A percentile compares a stretch with the other conserved stretches of the same genome.
These are phyloP conservation scores for Colletotrichum musicola DNA, from an alignment of 2,329 filamentous ascomycete species.

Conservation along the genomic window DNA sequence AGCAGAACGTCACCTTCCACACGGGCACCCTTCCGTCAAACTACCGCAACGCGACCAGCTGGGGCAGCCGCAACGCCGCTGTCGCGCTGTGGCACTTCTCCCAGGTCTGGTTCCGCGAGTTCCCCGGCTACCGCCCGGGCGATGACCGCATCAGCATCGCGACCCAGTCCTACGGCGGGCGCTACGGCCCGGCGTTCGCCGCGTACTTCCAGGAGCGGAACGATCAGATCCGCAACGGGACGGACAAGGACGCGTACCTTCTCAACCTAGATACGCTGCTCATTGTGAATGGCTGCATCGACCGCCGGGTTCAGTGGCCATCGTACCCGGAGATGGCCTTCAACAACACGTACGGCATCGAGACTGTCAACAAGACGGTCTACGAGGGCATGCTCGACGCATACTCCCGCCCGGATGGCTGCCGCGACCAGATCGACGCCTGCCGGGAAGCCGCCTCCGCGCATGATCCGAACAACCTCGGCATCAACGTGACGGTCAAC, in stretches of 20 bases:
- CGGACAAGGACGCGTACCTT: conserved; percentile 52
- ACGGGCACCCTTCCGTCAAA: conserved; percentile 50
- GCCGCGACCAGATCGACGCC: conserved; percentile 63
- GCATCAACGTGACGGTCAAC: conserved; percentile 46
- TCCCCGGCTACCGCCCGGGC: conserved; percentile 71
- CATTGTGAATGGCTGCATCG: conserved; percentile 70
- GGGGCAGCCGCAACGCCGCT: conserved; percentile 57
- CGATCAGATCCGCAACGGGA: conserved; percentile 59
- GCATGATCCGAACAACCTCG: conserved; percentile 40
- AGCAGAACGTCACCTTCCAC: conserved; percentile 51
- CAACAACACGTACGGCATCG: conserved; percentile 49
- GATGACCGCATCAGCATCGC: conserved; percentile 64
- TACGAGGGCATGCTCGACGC: conserved; percentile 47
- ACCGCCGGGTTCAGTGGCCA: conserved; percentile 53
- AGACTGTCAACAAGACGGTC: conserved; percentile 48
- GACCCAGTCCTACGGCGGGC: conserved; percentile 69
- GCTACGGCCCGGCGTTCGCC: conserved; percentile 69
- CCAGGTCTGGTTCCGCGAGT: conserved; percentile 70
- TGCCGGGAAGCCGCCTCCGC: conserved; percentile 59
- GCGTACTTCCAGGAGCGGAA: conserved; percentile 70
- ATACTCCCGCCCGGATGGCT: conserved; percentile 56
- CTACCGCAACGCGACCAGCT: conserved; percentile 44
- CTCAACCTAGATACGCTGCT: conserved; percentile 64
- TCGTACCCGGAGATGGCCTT: conserved; percentile 49
- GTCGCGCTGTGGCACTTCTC: conserved; percentile 45